These are phyloP conservation scores for Fusarium metavorans DNA, from an alignment of 2,329 filamentous ascomycete species.

Conservation along the genomic window DNA sequence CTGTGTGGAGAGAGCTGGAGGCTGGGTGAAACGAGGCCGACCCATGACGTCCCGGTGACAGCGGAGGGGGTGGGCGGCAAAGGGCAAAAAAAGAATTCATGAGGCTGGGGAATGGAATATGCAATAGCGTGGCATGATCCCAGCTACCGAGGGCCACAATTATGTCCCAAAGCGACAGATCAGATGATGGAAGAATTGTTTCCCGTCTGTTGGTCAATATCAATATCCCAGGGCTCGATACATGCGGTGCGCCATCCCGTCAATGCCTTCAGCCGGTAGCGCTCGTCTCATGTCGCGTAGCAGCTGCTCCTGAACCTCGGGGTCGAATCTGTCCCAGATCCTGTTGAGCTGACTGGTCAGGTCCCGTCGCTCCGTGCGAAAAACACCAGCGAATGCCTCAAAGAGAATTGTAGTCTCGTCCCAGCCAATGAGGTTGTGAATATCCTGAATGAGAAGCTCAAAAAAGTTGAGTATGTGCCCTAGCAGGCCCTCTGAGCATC, in stretches of 20 bases:
- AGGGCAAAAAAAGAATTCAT: conserved; percentile 21
- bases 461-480: conserved; percentile 41
- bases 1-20: conserved; percentile 34
- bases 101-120: conserved; percentile 40
- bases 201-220: no score
- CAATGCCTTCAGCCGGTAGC: conserved; percentile 15
- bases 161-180: conserved; percentile 21
- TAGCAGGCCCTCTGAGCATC: conserved; percentile 44
- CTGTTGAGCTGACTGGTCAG: conserved; percentile 26
- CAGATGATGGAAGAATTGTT: neutral
- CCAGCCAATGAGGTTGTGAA: conserved; percentile 30
- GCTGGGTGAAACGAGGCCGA: conserved; percentile 40
- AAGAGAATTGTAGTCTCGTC: conserved; percentile 33
- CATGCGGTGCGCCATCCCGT: conserved; percentile 36
- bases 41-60: conserved; percentile 41
- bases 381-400: conserved; percentile 40
- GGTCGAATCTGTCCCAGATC: conserved; percentile 41
- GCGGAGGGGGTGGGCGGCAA: conserved; percentile 24
- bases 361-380: conserved; percentile 15
- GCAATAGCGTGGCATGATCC: conserved; percentile 27
- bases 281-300: conserved; percentile 31
- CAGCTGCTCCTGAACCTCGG: conserved; percentile 31
- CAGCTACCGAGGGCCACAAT: conserved; percentile 18
- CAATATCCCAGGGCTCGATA: conserved; percentile 27
- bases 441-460: conserved; percentile 33